Evolutionary conservation across 768 basidiomycete genomes (phyloP).

Genomic region (Termitomyces sp.): DNA sequence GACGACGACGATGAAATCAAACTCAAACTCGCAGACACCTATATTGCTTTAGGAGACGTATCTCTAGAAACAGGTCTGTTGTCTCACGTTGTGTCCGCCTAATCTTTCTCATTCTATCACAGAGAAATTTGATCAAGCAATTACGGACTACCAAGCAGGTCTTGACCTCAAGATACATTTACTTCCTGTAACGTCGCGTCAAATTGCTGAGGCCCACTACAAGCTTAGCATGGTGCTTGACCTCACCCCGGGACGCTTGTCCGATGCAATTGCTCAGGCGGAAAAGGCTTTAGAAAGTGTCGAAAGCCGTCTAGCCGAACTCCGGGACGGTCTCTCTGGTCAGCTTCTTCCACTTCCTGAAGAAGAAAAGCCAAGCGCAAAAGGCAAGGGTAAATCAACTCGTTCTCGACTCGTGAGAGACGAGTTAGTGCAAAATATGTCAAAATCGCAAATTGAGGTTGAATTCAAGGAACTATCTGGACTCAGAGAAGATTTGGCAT

Average conservation of each 20-base stretch:
- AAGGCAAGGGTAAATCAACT: constrained; percentile 72
- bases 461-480: constrained; percentile 78
- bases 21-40: constrained; percentile 87
- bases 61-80: constrained; percentile 89
- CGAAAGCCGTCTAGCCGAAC: constrained; percentile 56
- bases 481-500: constrained; percentile 73
- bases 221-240: constrained; percentile 93
- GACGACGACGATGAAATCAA: constrained; percentile 55
- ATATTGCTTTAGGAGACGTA: constrained; percentile 90
- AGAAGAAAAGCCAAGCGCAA: constrained; percentile 33
- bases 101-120: constrained; percentile 9
- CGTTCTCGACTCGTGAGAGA: constrained; percentile 36
- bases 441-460: constrained; percentile 62
- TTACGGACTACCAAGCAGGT: constrained; percentile 78
- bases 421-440: constrained; percentile 61
- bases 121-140: constrained; percentile 97
- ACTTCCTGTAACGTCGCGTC: constrained; percentile 83
- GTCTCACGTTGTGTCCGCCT: neutral
- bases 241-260: constrained; percentile 77
- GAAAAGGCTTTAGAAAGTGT: constrained; percentile 79
- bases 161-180: constrained; percentile 67
- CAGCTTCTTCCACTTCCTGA: constrained; percentile 26
- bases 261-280: constrained; percentile 78
- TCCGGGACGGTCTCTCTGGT: constrained; percentile 40
- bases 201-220: constrained; percentile 91